Evolutionary conservation across 306 rosid species (phyloP).

Genomic region (Calophaca sinica): DNA sequence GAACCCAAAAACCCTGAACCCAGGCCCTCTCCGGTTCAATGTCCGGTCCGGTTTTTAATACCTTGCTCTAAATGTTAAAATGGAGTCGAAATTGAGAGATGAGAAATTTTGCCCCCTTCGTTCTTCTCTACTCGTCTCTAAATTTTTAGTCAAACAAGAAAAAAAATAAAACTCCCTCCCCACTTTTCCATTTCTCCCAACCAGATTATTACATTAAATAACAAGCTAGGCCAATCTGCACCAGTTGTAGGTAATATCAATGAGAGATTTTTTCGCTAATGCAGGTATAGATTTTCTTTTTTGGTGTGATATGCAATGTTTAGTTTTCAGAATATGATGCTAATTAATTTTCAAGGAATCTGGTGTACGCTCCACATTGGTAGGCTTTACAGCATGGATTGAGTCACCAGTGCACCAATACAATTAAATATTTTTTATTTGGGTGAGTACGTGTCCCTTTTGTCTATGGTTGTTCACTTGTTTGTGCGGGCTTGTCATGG

Average conservation of each 20-base stretch:
- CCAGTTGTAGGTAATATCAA: no score
- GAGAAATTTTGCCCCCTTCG: no score
- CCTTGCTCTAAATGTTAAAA: no score
- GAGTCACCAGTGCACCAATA: conserved; percentile 42
- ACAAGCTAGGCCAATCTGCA: no score
- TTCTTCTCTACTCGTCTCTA: no score
- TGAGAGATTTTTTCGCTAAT: background rate
- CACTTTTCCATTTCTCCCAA: no score
- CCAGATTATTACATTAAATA: no score
- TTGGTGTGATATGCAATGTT: background rate
- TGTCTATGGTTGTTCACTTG: conserved; percentile 33
- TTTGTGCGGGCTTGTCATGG: background rate
- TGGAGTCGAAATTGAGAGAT: background rate
- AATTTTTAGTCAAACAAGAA: no score
- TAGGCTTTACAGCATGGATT: conserved; percentile 11
- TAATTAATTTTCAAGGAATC: background rate
- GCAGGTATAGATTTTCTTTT: background rate
- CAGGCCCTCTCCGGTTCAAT: no score
- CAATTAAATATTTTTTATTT: background rate
- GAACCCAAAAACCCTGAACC: no score
- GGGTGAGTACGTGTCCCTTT: background rate
- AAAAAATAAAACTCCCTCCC: no score
- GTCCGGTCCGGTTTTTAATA: no score
- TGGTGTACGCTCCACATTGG: conserved; percentile 36
- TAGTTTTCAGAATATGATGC: conserved; percentile 23